Evolutionary conservation across 179 eudicot species (phyloP).

Genomic region (Pouteria campechiana): DNA sequence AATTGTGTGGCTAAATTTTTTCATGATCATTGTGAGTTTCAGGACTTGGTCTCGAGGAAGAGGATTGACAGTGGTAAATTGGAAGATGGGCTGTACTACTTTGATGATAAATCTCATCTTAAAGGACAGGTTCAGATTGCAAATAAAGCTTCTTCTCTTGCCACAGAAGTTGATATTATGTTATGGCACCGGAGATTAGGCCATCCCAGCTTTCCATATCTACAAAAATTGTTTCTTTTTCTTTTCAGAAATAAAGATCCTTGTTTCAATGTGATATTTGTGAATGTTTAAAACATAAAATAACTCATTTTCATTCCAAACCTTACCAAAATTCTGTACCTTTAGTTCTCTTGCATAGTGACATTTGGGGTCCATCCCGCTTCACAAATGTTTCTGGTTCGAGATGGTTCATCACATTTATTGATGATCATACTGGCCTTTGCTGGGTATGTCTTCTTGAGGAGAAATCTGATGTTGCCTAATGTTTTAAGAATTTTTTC

Average conservation of each 20-base stretch:
- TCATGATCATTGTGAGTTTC: background rate
- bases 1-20: background rate
- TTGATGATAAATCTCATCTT: background rate
- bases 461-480: background rate
- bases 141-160: no score
- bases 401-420: conserved; percentile 3
- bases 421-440: background rate
- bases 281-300: background rate
- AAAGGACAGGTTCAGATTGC: background rate
- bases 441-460: conserved; percentile 3
- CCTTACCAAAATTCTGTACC: background rate
- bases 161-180: no score
- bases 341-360: background rate
- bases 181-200: no score
- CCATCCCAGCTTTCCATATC: background rate
- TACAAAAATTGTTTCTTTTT: background rate
- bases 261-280: conserved; percentile 6
- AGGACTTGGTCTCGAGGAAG: background rate
- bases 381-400: background rate
- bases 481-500: background rate
- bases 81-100: background rate
- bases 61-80: background rate
- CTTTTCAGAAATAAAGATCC: background rate
- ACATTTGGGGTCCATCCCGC: conserved; percentile 3
- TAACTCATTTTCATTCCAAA: background rate